Evolutionary conservation across 1,139 yeast species (phyloP).

Genomic region (Magnusiomyces ingens): DNA sequence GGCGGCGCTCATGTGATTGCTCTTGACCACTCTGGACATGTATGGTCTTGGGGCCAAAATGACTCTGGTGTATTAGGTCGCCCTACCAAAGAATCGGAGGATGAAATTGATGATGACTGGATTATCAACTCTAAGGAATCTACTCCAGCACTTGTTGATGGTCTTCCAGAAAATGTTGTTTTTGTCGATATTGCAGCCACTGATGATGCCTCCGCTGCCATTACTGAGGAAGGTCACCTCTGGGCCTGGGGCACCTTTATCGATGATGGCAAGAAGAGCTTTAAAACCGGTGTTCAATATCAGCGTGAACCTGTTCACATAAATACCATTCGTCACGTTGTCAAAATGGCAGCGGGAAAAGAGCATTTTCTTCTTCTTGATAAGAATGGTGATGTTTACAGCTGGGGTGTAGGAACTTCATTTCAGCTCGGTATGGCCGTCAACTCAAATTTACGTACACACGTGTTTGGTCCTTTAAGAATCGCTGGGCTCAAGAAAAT

Average conservation of each 20-base stretch:
- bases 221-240: constrained; percentile 76
- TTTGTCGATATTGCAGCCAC: constrained; percentile 88
- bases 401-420: constrained; percentile 98
- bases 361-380: constrained; percentile 86
- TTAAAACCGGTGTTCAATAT: constrained; percentile 54
- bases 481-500: constrained; percentile 51
- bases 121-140: constrained; percentile 83
- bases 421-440: constrained; percentile 72
- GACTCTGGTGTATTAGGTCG: constrained; percentile 93
- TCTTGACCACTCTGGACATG: constrained; percentile 58
- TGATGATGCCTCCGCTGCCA: constrained; percentile 78
- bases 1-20: constrained; percentile 96
- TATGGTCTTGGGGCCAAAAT: constrained; percentile 98
- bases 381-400: constrained; percentile 75
- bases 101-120: constrained; percentile 70
- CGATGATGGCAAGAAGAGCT: constrained; percentile 90
- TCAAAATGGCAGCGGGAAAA: constrained; percentile 87
- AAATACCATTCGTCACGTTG: constrained; percentile 56
- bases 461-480: constrained; percentile 31
- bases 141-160: constrained; percentile 72
- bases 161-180: constrained; percentile 49
- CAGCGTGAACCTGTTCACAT: constrained; percentile 67
- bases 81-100: constrained; percentile 57
- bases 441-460: constrained; percentile 28
- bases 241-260: constrained; percentile 97